Evolutionary conservation across 2,329 filamentous ascomycete species (phyloP).

Genomic region (Sclerotinia nivalis): DNA sequence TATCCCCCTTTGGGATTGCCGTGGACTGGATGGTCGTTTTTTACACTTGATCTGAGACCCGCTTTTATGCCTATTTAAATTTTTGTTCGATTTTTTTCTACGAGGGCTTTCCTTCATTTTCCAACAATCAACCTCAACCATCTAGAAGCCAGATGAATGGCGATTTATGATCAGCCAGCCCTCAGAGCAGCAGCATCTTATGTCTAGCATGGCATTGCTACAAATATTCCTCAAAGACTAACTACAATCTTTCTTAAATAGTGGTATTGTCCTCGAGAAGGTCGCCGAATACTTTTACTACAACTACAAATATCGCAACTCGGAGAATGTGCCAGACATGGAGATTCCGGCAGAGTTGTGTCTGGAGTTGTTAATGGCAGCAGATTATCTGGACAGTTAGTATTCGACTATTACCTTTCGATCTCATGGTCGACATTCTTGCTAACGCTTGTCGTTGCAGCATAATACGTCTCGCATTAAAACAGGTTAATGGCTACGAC

Average conservation of each 20-base stretch:
- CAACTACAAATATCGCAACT: slow-evolving; percentile 71
- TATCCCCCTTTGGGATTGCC: slow-evolving; percentile 31
- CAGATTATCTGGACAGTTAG: slow-evolving; percentile 69
- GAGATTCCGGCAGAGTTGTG: slow-evolving; percentile 78
- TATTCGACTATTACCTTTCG: neutral
- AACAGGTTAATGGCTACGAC: neutral
- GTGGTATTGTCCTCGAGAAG: slow-evolving; percentile 74
- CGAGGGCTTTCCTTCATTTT: neutral
- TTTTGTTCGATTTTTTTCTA: neutral
- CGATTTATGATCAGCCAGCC: neutral
- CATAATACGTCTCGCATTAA: neutral
- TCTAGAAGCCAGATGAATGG: neutral
- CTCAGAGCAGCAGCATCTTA: neutral
- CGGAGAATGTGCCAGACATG: slow-evolving; percentile 75
- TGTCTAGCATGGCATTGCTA: slow-evolving; percentile 17
- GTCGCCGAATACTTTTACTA: slow-evolving; percentile 84
- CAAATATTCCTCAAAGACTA: slow-evolving; percentile 4
- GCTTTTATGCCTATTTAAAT: slow-evolving; percentile 21
- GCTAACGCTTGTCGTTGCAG: slow-evolving; percentile 9
- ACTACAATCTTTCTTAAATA: slow-evolving; percentile 40
- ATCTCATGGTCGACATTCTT: neutral
- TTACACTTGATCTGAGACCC: slow-evolving; percentile 67
- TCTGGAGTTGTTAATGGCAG: slow-evolving; percentile 74
- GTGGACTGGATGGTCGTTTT: slow-evolving; percentile 42
- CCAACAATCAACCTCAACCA: neutral